A percentile compares a stretch with the other conserved stretches of the same genome.
These are phyloP conservation scores for Sugiyamaella smithiae DNA, from an alignment of 805 yeast genomes.

Conservation along the genomic window DNA sequence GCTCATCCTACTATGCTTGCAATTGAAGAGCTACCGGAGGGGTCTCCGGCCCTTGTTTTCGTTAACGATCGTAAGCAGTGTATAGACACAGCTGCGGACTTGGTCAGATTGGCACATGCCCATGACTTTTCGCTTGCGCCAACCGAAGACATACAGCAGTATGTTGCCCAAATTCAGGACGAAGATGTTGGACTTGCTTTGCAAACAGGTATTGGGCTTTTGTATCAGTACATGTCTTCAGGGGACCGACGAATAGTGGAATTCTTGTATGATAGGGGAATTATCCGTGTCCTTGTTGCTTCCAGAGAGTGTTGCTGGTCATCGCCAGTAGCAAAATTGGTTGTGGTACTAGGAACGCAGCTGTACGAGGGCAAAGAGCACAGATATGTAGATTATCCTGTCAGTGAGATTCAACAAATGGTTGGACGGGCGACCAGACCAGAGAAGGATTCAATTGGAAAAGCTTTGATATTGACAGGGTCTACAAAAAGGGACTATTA, in stretches of 20 bases:
- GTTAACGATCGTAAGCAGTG: constrained; percentile 55
- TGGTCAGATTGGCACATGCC: constrained; percentile 39
- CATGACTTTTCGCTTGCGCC: constrained; percentile 40
- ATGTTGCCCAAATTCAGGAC: constrained; percentile 49
- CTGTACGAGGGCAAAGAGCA: constrained; percentile 71
- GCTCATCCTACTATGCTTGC: constrained; percentile 47
- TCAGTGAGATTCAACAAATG: constrained; percentile 45
- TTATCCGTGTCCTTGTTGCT: constrained; percentile 56
- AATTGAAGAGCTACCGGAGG: constrained; percentile 31
- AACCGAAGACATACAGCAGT: constrained; percentile 38
- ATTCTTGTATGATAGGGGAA: constrained; percentile 48
- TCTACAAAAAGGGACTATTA: constrained; percentile 58
- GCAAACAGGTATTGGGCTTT: constrained; percentile 60
- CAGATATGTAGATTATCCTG: constrained; percentile 63
- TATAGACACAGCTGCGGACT: constrained; percentile 49
- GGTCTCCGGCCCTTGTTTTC: constrained; percentile 47
- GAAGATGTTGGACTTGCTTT: constrained; percentile 43
- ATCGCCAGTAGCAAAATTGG: constrained; percentile 51
- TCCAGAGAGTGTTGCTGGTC: constrained; percentile 53
- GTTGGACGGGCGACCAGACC: constrained; percentile 26
- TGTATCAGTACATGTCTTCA: constrained; percentile 54
- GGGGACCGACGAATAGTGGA: constrained; percentile 56
- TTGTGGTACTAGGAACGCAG: constrained; percentile 69
- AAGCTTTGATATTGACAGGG: constrained; percentile 57
- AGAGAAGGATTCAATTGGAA: constrained; percentile 28